Conservation (phyloP, 495 filamentous ascomycete genomes). For the Cryomyces minteri region DNA sequence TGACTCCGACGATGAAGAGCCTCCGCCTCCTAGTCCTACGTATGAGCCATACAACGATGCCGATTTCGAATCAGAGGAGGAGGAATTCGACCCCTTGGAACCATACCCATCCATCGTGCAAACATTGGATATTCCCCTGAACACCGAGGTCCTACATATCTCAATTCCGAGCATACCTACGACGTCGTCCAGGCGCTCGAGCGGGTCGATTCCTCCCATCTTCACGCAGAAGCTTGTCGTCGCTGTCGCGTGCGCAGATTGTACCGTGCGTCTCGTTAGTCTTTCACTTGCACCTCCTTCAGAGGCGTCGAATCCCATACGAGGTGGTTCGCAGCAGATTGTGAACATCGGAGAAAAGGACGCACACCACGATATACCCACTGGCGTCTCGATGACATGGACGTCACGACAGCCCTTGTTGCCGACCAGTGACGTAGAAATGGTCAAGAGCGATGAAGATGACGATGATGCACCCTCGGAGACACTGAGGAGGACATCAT, state of each 20-base stretch:
- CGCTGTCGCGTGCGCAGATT: slow-evolving; percentile 50
- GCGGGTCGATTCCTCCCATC: slow-evolving; percentile 37
- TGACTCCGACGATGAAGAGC: slow-evolving; percentile 60
- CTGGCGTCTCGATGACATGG: slow-evolving; percentile 49
- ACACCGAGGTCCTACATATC: slow-evolving; percentile 19
- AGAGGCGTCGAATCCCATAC: slow-evolving; percentile 22
- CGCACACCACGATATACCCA: slow-evolving; percentile 41
- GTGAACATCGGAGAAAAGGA: slow-evolving; percentile 29
- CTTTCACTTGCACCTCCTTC: slow-evolving; percentile 61
- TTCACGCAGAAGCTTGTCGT: slow-evolving; percentile 50
- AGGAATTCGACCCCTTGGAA: slow-evolving; percentile 35
- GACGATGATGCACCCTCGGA: slow-evolving; percentile 13
- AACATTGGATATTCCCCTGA: slow-evolving; percentile 17
- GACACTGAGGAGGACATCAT: background rate
- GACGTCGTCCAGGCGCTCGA: slow-evolving; percentile 1
- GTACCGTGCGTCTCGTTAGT: slow-evolving; percentile 45
- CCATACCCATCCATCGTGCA: slow-evolving; percentile 24
- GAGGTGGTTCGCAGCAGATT: slow-evolving; percentile 31
- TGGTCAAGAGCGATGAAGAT: slow-evolving; percentile 2
- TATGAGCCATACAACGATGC: slow-evolving; percentile 9
- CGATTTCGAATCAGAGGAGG: slow-evolving; percentile 37
- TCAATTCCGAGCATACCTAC: slow-evolving; percentile 16
- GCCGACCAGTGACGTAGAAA: slow-evolving; percentile 10
- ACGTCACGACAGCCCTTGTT: slow-evolving; percentile 26
- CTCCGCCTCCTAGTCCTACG: slow-evolving; percentile 2